phyloP scores from a whole-genome alignment of 129 eudicot genomes.

The Arctium minus region DNA sequence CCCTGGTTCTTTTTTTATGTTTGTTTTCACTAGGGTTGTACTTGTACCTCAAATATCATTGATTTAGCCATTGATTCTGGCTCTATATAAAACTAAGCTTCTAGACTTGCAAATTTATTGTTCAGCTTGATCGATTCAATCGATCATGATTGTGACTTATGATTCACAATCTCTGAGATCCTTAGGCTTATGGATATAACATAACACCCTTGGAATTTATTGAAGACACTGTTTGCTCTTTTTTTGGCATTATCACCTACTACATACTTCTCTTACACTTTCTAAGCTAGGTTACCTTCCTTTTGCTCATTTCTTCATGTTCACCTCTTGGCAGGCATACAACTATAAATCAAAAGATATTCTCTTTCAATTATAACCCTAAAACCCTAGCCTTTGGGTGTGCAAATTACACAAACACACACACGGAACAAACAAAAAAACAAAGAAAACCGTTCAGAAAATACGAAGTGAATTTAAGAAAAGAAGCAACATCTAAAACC shows the following conservation, averaged over 20 bases:
- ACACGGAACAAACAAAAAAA: not conserved
- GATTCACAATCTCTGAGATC: not conserved
- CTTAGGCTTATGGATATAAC: not conserved
- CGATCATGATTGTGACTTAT: not conserved
- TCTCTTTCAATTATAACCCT: not conserved
- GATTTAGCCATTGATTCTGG: not conserved
- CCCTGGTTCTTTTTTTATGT: not conserved
- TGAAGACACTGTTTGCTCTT: not conserved
- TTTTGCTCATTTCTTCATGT: not conserved
- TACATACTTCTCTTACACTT: not conserved
- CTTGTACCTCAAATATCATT: not conserved
- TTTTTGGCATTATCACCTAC: not conserved
- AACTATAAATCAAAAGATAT: not conserved
- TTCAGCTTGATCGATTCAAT: not conserved
- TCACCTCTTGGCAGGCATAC: not conserved
- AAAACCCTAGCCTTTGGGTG: slow-evolving; percentile 8
- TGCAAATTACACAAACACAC: not conserved
- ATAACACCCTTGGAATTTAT: not conserved
- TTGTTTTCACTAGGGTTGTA: not conserved
- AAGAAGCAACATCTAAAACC: not conserved
- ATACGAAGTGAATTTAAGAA: not conserved
- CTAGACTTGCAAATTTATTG: not conserved
- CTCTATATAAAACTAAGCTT: not conserved
- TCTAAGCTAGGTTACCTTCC: no score
- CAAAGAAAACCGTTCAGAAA: not conserved